Conservation (phyloP, 352 stramenopile species). For the Elongisporangium anandrum region DNA sequence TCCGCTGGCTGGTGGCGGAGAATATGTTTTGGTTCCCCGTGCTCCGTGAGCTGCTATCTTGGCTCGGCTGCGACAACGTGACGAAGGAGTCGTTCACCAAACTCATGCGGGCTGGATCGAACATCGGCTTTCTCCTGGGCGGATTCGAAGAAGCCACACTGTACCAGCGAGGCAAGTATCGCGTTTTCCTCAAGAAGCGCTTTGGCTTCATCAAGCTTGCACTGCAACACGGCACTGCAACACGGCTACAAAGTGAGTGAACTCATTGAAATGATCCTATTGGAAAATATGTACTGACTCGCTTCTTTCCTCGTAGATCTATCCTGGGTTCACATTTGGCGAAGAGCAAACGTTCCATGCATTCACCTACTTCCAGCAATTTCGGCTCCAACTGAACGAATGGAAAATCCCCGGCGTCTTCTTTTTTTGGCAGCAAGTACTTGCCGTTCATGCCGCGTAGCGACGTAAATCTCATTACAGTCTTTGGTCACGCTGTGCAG, state of each 20-base stretch:
- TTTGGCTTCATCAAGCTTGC: constrained; percentile 90
- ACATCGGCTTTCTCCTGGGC: constrained; percentile 86
- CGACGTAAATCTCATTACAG: constrained; percentile 79
- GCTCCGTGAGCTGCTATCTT: constrained; percentile 62
- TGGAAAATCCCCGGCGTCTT: constrained; percentile 70
- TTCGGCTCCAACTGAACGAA: constrained; percentile 63
- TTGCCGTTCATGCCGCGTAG: constrained; percentile 84
- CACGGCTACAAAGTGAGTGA: constrained; percentile 55
- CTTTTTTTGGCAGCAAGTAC: constrained; percentile 50
- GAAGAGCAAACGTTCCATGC: constrained; percentile 77
- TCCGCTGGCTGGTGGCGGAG: constrained; percentile 60
- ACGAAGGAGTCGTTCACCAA: constrained; percentile 39
- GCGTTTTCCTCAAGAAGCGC: constrained; percentile 82
- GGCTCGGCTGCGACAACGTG: constrained; percentile 56
- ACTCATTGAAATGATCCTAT: neutral
- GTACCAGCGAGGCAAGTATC: constrained; percentile 70
- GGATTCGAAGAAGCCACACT: constrained; percentile 95
- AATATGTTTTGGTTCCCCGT: constrained; percentile 68
- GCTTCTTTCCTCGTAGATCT: constrained; percentile 24
- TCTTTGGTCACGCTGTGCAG: constrained; percentile 84
- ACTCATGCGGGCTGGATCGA: constrained; percentile 49
- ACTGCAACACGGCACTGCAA: constrained; percentile 78
- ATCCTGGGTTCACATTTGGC: constrained; percentile 88
- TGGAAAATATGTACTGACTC: too few relatives aligned
- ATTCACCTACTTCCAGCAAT: constrained; percentile 53